These are phyloP conservation scores for Hyphodiscus hymeniophilus DNA, from an alignment of 495 filamentous ascomycete genomes.

Conservation along the genomic window DNA sequence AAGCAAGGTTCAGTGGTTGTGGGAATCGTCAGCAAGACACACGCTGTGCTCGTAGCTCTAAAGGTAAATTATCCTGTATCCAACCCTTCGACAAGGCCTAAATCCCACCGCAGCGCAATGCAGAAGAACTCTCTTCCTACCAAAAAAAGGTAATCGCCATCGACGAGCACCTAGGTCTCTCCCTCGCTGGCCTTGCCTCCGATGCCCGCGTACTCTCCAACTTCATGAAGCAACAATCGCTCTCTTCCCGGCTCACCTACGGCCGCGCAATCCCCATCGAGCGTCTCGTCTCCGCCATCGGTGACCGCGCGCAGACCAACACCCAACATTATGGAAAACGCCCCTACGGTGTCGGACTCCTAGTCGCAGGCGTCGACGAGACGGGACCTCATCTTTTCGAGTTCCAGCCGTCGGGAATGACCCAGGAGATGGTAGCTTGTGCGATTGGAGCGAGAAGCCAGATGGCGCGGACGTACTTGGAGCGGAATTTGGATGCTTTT, in stretches of 20 bases:
- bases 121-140: conserved; percentile 98
- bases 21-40: conserved; percentile 93
- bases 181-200: conserved; percentile 93
- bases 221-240: conserved; percentile 99
- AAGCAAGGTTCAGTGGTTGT: conserved; percentile 99
- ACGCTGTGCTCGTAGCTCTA: conserved; percentile 88
- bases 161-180: conserved; percentile 90
- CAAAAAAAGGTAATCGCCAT: conserved; percentile 98
- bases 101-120: conserved; percentile 75
- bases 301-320: conserved; percentile 92
- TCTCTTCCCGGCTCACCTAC: conserved; percentile 91
- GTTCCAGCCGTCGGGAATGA: conserved; percentile 94
- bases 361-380: conserved; percentile 90
- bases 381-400: conserved; percentile 93
- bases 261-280: conserved; percentile 84
- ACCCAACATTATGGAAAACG: conserved; percentile 96
- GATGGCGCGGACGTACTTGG: conserved; percentile 94
- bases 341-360: conserved; percentile 90
- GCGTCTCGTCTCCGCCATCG: conserved; percentile 81
- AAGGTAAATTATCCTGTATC: conserved; percentile 51
- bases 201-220: conserved; percentile 99
- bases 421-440: conserved; percentile 91
- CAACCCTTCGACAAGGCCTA: conserved; percentile 1
- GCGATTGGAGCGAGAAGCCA: conserved; percentile 93
- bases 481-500: conserved; percentile 83